A percentile compares a stretch with the other conserved stretches of the same genome.
Evolutionary conservation across 768 basidiomycete genomes (phyloP).

Genomic region (Rhodotorula toruloides): DNA sequence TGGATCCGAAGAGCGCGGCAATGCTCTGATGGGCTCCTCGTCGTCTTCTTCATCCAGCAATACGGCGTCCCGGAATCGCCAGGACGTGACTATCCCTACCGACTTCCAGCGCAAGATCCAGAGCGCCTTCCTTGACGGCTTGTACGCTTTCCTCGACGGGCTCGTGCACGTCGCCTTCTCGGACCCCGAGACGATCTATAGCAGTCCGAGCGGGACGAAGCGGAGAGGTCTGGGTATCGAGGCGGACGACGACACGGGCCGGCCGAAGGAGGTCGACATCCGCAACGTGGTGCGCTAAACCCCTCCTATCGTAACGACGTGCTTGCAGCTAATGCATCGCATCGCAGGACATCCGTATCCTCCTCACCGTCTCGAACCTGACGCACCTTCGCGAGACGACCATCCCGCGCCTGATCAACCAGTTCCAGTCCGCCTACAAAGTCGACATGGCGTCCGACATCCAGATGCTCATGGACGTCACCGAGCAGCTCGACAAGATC

Average conservation of each 20-base stretch:
- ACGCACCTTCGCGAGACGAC: constrained; percentile 63
- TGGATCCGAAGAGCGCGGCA: constrained; percentile 56
- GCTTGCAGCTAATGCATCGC: too few species aligned
- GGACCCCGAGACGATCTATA: constrained; percentile 36
- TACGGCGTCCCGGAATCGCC: constrained; percentile 5
- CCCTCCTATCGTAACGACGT: neutral
- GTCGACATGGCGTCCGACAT: constrained; percentile 67
- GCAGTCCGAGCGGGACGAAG: constrained; percentile 1
- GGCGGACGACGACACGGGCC: constrained; percentile 19
- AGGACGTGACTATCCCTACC: constrained; percentile 51
- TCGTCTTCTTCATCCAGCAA: neutral
- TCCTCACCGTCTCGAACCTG: constrained; percentile 86
- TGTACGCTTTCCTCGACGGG: constrained; percentile 83
- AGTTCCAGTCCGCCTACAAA: constrained; percentile 72
- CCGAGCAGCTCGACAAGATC: constrained; percentile 76
- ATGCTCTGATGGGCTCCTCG: constrained; percentile 50
- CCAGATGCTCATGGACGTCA: constrained; percentile 68
- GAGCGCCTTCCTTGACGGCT: constrained; percentile 74
- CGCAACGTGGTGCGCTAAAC: constrained; percentile 31
- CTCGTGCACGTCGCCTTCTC: constrained; percentile 69
- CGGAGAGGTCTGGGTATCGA: constrained; percentile 23
- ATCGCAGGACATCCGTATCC: constrained; percentile 71
- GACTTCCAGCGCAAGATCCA: constrained; percentile 69
- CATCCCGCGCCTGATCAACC: constrained; percentile 71
- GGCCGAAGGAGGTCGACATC: constrained; percentile 37